Conservation (phyloP, 495 filamentous ascomycete species). For the Cryomyces antarcticus region DNA sequence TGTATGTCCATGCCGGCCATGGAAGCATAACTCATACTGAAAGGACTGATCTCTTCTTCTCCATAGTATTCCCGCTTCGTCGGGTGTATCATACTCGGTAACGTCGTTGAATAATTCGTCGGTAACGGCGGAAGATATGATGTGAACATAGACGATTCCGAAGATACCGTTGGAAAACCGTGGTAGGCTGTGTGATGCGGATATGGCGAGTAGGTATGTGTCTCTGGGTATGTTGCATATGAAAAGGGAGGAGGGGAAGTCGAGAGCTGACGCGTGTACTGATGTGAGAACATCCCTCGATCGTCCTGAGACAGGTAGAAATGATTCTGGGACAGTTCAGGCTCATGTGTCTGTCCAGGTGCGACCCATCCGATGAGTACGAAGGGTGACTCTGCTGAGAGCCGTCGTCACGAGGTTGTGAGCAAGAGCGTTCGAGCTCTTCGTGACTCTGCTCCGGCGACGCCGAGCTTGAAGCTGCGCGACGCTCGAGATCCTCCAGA, state of each 20-base stretch:
- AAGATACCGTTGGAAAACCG: constrained; percentile 33
- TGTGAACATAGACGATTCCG: constrained; percentile 21
- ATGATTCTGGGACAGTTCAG: neutral
- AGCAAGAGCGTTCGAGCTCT: constrained; percentile 27
- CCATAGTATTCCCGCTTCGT: constrained; percentile 38
- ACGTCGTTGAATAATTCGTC: constrained; percentile 33
- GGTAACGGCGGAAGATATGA: constrained; percentile 23
- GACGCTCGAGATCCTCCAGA: constrained; percentile 85
- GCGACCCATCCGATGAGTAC: neutral
- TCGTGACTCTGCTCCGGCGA: constrained; percentile 44
- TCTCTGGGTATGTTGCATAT: constrained; percentile 50
- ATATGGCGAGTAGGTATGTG: constrained; percentile 44
- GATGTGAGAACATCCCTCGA: constrained; percentile 37
- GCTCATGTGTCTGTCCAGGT: neutral
- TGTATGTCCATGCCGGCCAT: constrained; percentile 59
- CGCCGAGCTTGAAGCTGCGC: constrained; percentile 63
- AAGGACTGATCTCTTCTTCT: constrained; percentile 53
- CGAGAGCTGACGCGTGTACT: constrained; percentile 49
- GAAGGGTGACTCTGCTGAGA: neutral
- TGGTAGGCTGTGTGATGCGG: constrained; percentile 42
- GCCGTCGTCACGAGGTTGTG: constrained; percentile 27
- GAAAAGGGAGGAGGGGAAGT: constrained; percentile 51
- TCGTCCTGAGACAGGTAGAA: constrained; percentile 15
- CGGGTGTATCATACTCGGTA: constrained; percentile 47
- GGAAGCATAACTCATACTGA: constrained; percentile 53